Evolutionary conservation across 192 early-diverging fungal species (phyloP).

Genomic region (Umbelopsis ramanniana): DNA sequence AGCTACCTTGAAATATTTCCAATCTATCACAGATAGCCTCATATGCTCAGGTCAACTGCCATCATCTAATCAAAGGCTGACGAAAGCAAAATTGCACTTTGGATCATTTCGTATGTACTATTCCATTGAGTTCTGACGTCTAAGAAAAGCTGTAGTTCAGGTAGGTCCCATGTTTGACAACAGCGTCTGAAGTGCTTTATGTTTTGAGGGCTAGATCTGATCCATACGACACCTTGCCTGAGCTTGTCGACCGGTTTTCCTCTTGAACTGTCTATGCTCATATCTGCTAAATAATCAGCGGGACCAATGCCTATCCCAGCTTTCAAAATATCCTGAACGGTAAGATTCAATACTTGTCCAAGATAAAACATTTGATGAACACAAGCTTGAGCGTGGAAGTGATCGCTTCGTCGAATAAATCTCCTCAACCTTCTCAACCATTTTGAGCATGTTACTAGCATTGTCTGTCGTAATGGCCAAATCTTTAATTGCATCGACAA

Average conservation of each 20-base stretch:
- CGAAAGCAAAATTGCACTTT: neutral
- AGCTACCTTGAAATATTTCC: neutral
- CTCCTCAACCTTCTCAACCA: neutral
- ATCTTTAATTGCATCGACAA: neutral
- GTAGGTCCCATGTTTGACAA: neutral
- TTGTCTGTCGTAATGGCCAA: slow-evolving; percentile 2
- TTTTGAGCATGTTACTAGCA: slow-evolving; percentile 8
- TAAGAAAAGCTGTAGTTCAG: neutral
- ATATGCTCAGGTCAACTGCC: neutral
- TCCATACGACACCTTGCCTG: neutral
- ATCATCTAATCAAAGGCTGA: neutral
- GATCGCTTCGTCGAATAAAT: neutral
- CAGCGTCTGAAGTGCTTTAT: neutral
- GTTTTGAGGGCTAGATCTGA: neutral
- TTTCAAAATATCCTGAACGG: neutral
- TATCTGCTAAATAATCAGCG: neutral
- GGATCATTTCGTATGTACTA: neutral
- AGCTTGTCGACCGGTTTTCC: neutral
- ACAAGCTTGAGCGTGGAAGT: neutral
- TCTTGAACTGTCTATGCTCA: neutral
- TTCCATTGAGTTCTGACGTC: slow-evolving; percentile 8
- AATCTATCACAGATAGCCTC: neutral
- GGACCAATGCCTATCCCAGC: neutral
- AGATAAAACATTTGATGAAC: neutral
- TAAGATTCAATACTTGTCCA: slow-evolving; percentile 1